Percentiles rank a stretch among this genome's conserved stretches.
Conservation (phyloP, 495 filamentous ascomycete species). For the Xylaria curta region DNA sequence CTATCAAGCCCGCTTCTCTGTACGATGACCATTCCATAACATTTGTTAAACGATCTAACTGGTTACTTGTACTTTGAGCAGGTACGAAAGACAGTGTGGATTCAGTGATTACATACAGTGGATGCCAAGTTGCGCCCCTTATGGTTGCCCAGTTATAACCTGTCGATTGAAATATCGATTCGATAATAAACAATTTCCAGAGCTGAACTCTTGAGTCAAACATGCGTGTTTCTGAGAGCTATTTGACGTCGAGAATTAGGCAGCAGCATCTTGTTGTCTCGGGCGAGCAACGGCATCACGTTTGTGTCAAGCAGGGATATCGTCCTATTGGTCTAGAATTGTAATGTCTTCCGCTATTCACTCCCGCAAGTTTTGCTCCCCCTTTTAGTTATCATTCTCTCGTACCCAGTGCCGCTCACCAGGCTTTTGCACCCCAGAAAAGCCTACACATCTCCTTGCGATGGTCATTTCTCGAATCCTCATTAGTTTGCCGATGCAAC, state of each 20-base stretch:
- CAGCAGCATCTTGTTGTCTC: not conserved
- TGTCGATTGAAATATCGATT: not conserved
- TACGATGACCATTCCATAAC: not conserved
- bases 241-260: not conserved
- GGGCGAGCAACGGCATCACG: not conserved
- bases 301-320: not conserved
- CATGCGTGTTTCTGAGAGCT: not conserved
- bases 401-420: no score
- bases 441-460: not conserved
- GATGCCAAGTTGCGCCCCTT: not conserved
- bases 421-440: not conserved
- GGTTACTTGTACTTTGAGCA: not conserved
- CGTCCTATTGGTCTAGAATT: not conserved
- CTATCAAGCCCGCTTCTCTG: not conserved
- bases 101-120: not conserved
- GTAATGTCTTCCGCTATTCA: not conserved
- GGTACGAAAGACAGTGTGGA: not conserved
- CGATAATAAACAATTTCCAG: not conserved
- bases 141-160: not conserved
- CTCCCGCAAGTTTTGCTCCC: not conserved
- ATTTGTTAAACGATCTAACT: not conserved
- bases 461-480: not conserved
- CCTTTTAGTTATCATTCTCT: no score
- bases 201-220: not conserved
- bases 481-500: conserved; percentile 9